Percentiles rank a stretch among this genome's conserved stretches.
Conservation (phyloP, 306 rosid genomes). For the Castanea mollissima region DNA sequence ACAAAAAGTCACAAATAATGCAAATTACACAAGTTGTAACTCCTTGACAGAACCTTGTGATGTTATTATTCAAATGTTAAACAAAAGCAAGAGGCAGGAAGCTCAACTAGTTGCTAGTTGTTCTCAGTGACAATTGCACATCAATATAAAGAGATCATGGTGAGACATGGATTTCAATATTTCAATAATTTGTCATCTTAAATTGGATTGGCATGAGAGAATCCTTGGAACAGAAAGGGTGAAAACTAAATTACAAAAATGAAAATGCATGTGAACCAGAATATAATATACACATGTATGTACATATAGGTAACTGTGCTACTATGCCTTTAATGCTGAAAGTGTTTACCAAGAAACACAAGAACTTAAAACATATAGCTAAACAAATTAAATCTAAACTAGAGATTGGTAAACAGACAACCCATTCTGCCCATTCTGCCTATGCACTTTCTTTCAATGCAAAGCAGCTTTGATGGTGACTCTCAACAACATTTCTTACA, state of each 20-base stretch:
- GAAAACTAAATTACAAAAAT: not conserved
- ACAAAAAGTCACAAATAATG: not conserved
- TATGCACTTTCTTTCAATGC: not conserved
- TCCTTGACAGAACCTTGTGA: not conserved
- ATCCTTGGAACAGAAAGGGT: not conserved
- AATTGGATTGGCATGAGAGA: not conserved
- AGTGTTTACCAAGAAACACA: not conserved
- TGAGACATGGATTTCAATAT: not conserved
- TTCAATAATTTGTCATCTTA: not conserved
- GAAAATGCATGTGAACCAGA: not conserved
- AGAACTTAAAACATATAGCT: not conserved
- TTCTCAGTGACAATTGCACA: not conserved
- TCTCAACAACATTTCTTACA: conserved; percentile 24
- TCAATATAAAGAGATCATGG: not conserved
- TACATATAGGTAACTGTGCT: not conserved
- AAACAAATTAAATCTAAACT: not conserved
- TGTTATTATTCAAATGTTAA: not conserved
- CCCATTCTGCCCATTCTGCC: not conserved
- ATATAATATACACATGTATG: not conserved
- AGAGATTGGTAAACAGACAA: not conserved
- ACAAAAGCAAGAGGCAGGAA: not conserved
- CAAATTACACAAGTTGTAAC: not conserved
- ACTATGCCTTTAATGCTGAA: not conserved
- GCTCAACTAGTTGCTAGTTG: not conserved
- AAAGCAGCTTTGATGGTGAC: conserved; percentile 22